Evolutionary conservation across 2,329 filamentous ascomycete genomes (phyloP), one percentile per base, ranked within the genome.

Genomic region (Colletotrichum caudatum): DNA sequence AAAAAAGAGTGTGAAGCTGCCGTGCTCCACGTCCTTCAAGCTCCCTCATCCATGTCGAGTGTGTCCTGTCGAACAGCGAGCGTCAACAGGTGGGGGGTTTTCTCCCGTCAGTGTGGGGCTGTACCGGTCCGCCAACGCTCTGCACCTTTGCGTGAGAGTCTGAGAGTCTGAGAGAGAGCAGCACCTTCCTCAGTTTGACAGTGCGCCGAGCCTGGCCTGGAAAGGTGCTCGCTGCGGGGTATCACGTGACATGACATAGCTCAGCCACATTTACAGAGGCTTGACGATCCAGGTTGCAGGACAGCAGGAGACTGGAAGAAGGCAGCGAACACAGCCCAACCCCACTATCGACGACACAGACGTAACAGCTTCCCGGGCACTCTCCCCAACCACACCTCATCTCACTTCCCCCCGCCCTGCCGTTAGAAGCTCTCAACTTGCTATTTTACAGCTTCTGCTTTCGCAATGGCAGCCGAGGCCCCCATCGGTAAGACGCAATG

Each of bases 401-500:
- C 71, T 62, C 44, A 54, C 44, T 59, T 64, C 53, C 44, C 62
- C 64, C 54, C 51, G 53, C 57, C 73, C 76, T 78, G 79, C 78
- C 80, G 80, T 81, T 78, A 60, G 69, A 72, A 72, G 69, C 70
- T 72, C 62, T 50, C 50, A 66, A 62, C 53, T 53, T 23, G 20
- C 57, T 58, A 56, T 50, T 57, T 63, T 63, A 58, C 46, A 69
- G 69, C 69, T 72, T 70, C 70, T 71, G 70, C 57, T 66, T 63
- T 65, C 75, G 81, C 80, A 68, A 89, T 89, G 87, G 83, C 86
- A 87, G 83, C 86, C 76, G 82, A 82, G 75, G 83, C 86, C 75
- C 87, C 87, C 77, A 89, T 89, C 81, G 86, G 86, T 88, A 83
- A 77, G 84, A 81, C 51, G 18, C 20, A 62, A 66, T 57, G 54